Evolutionary conservation across 805 yeast species (phyloP), one percentile per base, ranked within the genome.

Genomic region (Yarrowia hollandica): DNA sequence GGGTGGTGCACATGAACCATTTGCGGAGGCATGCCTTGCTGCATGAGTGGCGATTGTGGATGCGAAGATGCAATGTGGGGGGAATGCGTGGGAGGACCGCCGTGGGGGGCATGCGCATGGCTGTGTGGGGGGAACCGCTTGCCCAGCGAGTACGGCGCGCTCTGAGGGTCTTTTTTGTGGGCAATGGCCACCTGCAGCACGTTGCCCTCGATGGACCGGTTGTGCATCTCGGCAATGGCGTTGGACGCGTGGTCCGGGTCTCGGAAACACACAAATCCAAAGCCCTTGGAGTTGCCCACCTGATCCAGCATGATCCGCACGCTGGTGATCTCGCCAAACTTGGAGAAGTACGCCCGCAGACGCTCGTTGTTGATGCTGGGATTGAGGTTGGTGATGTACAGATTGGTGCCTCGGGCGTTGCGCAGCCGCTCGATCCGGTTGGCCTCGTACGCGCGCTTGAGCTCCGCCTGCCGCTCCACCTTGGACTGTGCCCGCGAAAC

Each of bases 251-350:
- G 80, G 50, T 81, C 74, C 59, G 87, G 85, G 62, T 74, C 74
- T 66, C 82, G 83, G 68, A 79, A 88, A 72, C 90, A 86, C 58
- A 88, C 88, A 74, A 88, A 88, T 42, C 94, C 95, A 68, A 85
- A 88, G 18, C 94, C 91, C 68, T 83, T 81, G 19, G 92, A 85
- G 61, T 75, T 75, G 28, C 76, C 77, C n/a, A 63, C 60, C 34
- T 74, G 76, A 60, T 74, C 77, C 3, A 82, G 79, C 73, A 83
- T 82, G 22, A 82, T 74, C 59, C 80, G 80, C 3, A 82, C 80
- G 39, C 84, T 79, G 8, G 79, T 75, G 31, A 83, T 79, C 23
- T 71, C 74, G 12, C 88, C 87, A 68, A 71, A 82, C 54, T 66
- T 64, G 18, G 68, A 65, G 66, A 82, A 83, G 60, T 77, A 71